Base-by-base conservation (phyloP, 139 green algal species). In the Klebsormidium nitens region DNA sequence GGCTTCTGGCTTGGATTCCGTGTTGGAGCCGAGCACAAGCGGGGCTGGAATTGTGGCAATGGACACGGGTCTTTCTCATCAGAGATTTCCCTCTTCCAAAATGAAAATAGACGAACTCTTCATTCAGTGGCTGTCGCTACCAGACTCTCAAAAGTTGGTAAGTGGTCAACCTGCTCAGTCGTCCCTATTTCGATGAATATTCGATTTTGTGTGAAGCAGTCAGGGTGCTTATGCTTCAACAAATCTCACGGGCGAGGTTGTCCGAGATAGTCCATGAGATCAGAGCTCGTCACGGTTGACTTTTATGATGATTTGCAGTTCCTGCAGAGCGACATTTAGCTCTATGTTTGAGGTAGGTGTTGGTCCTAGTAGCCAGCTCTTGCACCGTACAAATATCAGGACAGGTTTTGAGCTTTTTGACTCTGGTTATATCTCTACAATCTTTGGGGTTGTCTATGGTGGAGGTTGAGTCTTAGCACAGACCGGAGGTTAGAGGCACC, bases 81-180 rank as follows among this genome's bases (percentile, higher is more conserved):
- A 76, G 69, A 26, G 64, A 3, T 82, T 82, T 56, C 66, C 77
- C 40, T 78, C 72, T 4, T 86, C 83, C 28, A 96, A 96, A 77
- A 78, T 95, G 5, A 97, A 97, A 66, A 80, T 97, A 0, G 93
- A 98, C 77, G 91, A 93, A 75, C 86, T 98, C 48, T 98, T 98
- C 66, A 62, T 97, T 36, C 86, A 95, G 56, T 98, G 93, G 93
- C 86, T 98, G n/a, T 91, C 85, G n/a, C 60, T 91, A 39, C 75
- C 83, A 14, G 89, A 96, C 32, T 89, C 89, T 2, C 89, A 97
- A 62, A 81, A 88, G 32, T 64, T 97, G 84, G 92, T 96, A 71
- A 64, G 82, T 44, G 29, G 11, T 8, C 8, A 34, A 14, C 8
- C 28, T 8, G 29, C 55, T 35, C 11, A 31, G 8, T 8, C 28